Percentiles rank a stretch among this genome's conserved stretches.
phyloP scores from a whole-genome alignment of 1,284 basidiomycete species.

The Sphaerobolus stellatus region DNA sequence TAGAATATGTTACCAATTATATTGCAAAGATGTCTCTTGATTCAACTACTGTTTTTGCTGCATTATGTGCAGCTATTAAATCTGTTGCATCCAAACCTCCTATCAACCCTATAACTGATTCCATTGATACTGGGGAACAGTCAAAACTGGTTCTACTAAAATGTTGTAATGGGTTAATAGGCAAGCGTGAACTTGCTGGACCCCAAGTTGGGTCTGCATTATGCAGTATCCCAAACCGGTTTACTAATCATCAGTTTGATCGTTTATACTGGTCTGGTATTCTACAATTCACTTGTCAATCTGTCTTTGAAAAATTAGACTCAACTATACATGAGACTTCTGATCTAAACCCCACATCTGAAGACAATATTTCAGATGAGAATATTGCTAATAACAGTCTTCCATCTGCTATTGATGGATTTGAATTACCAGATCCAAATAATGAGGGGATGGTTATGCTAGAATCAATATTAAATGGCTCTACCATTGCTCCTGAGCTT shows the following conservation, averaged over 20 bases:
- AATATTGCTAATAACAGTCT: no score
- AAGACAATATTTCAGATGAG: no score
- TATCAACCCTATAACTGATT: constrained; percentile 17
- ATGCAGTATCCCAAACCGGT: constrained; percentile 37
- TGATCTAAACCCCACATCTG: no score
- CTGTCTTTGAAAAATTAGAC: no score
- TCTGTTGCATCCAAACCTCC: constrained; percentile 17
- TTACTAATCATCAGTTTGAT: constrained; percentile 35
- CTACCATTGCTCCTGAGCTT: no score
- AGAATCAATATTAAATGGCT: no score
- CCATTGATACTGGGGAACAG: constrained; percentile 25
- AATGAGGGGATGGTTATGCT: no score
- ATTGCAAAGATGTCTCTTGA: constrained; percentile 41
- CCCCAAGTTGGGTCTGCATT: constrained; percentile 39
- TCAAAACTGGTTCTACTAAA: constrained; percentile 36
- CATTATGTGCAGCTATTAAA: constrained; percentile 32
- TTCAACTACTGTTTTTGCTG: constrained; percentile 36
- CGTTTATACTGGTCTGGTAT: constrained; percentile 36
- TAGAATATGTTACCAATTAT: constrained; percentile 45
- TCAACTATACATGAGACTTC: no score
- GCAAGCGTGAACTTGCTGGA: constrained; percentile 37
- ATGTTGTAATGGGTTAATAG: constrained; percentile 32
- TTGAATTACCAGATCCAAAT: no score
- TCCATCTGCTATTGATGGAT: no score
- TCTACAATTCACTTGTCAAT: no score